These are phyloP conservation scores for Umbelopsis isabellina DNA, from an alignment of 192 early-diverging fungal species.

Conservation along the genomic window DNA sequence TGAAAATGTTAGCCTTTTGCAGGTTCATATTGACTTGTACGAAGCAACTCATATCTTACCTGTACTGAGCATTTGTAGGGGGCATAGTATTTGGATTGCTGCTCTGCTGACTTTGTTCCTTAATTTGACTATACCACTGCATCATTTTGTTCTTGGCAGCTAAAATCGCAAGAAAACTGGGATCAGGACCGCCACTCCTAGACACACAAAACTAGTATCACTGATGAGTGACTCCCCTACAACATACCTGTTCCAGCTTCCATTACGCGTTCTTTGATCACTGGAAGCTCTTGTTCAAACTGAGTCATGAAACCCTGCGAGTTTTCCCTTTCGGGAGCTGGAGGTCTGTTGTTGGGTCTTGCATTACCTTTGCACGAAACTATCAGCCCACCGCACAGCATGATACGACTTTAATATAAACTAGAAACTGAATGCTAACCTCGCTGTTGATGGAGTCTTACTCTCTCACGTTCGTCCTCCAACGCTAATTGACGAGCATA, in stretches of 20 bases:
- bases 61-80: conserved; percentile 20
- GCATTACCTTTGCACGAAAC: no score
- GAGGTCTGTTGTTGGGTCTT: not conserved
- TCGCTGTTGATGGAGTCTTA: not conserved
- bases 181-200: not conserved
- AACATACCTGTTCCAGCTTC: conserved; percentile 57
- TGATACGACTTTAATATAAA: not conserved
- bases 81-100: conserved; percentile 15
- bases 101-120: conserved; percentile 29
- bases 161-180: conserved; percentile 19
- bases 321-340: not conserved
- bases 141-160: conserved; percentile 63
- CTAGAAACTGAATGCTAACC: conserved; percentile 19
- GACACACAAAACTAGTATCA: not conserved
- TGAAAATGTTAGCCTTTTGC: not conserved
- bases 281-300: conserved; percentile 51
- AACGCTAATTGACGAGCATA: conserved; percentile 51
- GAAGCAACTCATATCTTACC: conserved; percentile 13
- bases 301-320: not conserved
- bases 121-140: conserved; percentile 59
- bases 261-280: conserved; percentile 60
- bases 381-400: no score
- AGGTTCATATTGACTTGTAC: not conserved
- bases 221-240: not conserved
- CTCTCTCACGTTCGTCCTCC: conserved; percentile 47